Base-by-base conservation (phyloP, 345 rosid species). In the Boechera retrofracta region DNA sequence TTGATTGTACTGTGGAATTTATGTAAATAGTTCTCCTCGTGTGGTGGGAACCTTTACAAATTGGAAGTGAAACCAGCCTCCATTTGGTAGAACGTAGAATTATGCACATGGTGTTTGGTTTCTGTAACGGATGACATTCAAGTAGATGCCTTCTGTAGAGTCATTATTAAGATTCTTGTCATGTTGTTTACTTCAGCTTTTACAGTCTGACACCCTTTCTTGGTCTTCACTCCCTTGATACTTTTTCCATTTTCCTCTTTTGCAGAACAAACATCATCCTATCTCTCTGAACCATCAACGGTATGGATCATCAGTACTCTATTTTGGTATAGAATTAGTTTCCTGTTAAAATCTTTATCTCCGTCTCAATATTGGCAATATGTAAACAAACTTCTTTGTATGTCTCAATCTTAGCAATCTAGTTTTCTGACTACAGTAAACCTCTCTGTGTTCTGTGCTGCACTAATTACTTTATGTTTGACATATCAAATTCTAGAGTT, bases 231-330 rank as follows among this genome's bases (percentile, higher is more conserved):
- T 59, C 60, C 15, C 51, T 9, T 72, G 68, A 72, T 35, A 5
- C 9, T 15, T 61, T 58, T 49, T 49, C 42, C 60, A 36, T 35
- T 49, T 48, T 33, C 75, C 39, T 72, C 16, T 21, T 59, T 71
- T 72, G 60, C 69, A 72, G 76, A 62, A 38, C 61, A 72, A 49
- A 26, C 61, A 41, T n/a, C 69, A 24, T 61, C 76, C 51, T 28
- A 49, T 49, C 61, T 39, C 26, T 26, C 32, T 62, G 41, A 72
- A 28, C 52, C 49, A 62, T 28, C 60, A 61, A 61, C 76, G 76
- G 76, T 72, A 72, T 61, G 76, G 45, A 60, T 60, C 5, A 72
- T n/a, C 1, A 31, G 28, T 21, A 47, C 10, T n/a, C 32, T 41
- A 8, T 47, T 60, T 49, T 24, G 67, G 51, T 51, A 15, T 48